These are phyloP conservation scores for Pulveroboletus sp. DNA, from an alignment of 768 basidiomycete genomes.

Conservation along the genomic window DNA sequence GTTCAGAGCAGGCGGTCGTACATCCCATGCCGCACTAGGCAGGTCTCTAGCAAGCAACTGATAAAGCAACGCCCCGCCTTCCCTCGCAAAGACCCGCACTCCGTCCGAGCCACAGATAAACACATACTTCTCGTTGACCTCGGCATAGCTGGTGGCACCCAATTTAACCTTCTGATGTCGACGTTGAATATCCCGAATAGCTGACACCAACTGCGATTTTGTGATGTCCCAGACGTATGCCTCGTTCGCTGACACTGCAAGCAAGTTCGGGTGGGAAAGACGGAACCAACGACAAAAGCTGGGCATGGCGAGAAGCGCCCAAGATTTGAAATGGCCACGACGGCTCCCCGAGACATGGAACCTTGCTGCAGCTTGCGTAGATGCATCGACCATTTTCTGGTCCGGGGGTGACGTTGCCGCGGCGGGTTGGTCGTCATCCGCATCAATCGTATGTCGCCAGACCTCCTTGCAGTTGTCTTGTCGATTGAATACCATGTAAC, in stretches of 20 bases:
- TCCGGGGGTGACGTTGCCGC: slow-evolving; percentile 34
- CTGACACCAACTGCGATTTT: slow-evolving; percentile 46
- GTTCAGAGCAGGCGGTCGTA: slow-evolving; percentile 16
- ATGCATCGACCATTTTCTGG: slow-evolving; percentile 21
- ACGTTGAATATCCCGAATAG: slow-evolving; percentile 20
- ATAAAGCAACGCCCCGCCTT: slow-evolving; percentile 42
- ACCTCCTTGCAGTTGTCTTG: slow-evolving; percentile 58
- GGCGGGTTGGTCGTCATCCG: slow-evolving; percentile 23
- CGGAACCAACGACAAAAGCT: slow-evolving; percentile 50
- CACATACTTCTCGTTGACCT: slow-evolving; percentile 53
- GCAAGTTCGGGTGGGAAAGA: slow-evolving; percentile 63
- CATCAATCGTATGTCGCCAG: slow-evolving; percentile 52
- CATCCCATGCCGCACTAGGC: slow-evolving; percentile 36
- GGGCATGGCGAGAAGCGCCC: slow-evolving; percentile 53
- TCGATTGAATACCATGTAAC: slow-evolving; percentile 71
- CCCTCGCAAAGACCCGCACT: slow-evolving; percentile 54
- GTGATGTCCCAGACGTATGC: slow-evolving; percentile 66
- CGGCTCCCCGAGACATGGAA: slow-evolving; percentile 6
- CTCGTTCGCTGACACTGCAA: slow-evolving; percentile 41
- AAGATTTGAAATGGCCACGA: slow-evolving; percentile 60
- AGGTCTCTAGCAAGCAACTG: slow-evolving; percentile 36
- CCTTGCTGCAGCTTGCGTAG: slow-evolving; percentile 16
- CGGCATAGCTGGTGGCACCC: slow-evolving; percentile 58
- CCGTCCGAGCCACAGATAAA: slow-evolving; percentile 53
- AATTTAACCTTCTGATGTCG: slow-evolving; percentile 19